phyloP scores from a whole-genome alignment of 1,139 yeast species.

The Zygoascus meyerae region DNA sequence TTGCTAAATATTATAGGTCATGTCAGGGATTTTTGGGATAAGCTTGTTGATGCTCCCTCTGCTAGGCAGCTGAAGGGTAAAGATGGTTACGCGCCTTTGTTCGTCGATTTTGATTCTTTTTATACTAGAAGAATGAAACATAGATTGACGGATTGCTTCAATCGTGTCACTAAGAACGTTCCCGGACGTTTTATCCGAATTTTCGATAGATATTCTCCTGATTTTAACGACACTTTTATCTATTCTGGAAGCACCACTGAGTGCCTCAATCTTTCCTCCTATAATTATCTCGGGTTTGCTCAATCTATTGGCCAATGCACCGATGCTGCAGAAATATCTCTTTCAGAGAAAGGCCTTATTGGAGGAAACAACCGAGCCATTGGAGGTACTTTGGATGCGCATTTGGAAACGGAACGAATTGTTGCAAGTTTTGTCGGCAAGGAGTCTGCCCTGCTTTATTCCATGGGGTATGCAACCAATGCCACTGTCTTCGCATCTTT shows the following conservation, averaged over 20 bases:
- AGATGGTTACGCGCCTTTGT: slow-evolving; percentile 95
- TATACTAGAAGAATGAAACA: slow-evolving; percentile 86
- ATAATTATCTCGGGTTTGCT: slow-evolving; percentile 94
- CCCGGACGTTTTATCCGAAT: slow-evolving; percentile 90
- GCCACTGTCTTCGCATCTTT: slow-evolving; percentile 83
- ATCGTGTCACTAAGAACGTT: slow-evolving; percentile 92
- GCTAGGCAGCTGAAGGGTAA: slow-evolving; percentile 61
- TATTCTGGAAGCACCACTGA: slow-evolving; percentile 71
- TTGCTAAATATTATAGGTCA: slow-evolving; percentile 85
- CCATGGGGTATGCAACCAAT: slow-evolving; percentile 96
- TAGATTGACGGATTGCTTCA: slow-evolving; percentile 90
- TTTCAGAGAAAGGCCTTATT: slow-evolving; percentile 67
- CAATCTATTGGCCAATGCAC: slow-evolving; percentile 93
- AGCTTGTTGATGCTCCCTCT: slow-evolving; percentile 36
- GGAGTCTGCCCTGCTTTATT: slow-evolving; percentile 78
- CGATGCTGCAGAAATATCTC: slow-evolving; percentile 59
- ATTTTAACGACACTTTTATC: slow-evolving; percentile 50
- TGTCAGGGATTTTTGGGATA: slow-evolving; percentile 80
- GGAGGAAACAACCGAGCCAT: slow-evolving; percentile 71
- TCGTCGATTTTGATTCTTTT: slow-evolving; percentile 87
- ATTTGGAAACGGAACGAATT: slow-evolving; percentile 63
- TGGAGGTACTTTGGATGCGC: slow-evolving; percentile 75
- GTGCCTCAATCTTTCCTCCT: slow-evolving; percentile 82
- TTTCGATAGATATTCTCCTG: slow-evolving; percentile 64
- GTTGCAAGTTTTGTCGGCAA: slow-evolving; percentile 87